These are phyloP conservation scores for Arxiozyma bovina DNA, from an alignment of 1,139 yeast genomes.

Conservation along the genomic window DNA sequence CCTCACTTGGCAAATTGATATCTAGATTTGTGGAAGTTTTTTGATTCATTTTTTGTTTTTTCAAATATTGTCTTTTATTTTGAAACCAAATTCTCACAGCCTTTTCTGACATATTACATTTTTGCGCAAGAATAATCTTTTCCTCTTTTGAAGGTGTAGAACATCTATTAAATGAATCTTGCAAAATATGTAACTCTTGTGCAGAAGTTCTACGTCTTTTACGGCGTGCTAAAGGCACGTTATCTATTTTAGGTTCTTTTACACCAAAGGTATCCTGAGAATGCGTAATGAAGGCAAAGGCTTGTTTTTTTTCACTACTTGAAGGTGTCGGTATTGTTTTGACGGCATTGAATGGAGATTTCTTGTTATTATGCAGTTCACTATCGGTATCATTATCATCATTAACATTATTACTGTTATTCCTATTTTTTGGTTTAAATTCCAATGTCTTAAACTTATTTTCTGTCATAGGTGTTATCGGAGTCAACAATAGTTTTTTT, in stretches of 20 bases:
- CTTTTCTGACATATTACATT: slow-evolving; percentile 88
- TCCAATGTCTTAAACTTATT: background rate
- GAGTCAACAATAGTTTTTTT: slow-evolving; percentile 1
- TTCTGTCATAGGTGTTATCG: slow-evolving; percentile 17
- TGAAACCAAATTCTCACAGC: slow-evolving; percentile 99
- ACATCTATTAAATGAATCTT: slow-evolving; percentile 66
- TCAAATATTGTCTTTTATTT: slow-evolving; percentile 78
- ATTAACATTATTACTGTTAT: background rate
- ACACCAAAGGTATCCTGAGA: slow-evolving; percentile 79
- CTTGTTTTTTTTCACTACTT: slow-evolving; percentile 32
- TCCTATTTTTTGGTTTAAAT: background rate
- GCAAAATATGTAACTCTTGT: slow-evolving; percentile 68
- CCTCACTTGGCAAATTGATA: background rate
- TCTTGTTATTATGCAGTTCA: background rate
- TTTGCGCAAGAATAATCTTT: slow-evolving; percentile 65
- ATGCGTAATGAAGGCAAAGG: slow-evolving; percentile 86
- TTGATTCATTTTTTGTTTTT: slow-evolving; percentile 32
- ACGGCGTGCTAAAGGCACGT: slow-evolving; percentile 82
- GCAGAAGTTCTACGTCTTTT: slow-evolving; percentile 94
- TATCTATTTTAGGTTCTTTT: slow-evolving; percentile 79
- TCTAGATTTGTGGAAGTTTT: slow-evolving; percentile 3
- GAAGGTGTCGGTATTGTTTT: slow-evolving; percentile 23
- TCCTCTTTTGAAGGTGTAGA: slow-evolving; percentile 72
- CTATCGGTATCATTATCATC: background rate
- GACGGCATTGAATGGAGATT: slow-evolving; percentile 23